Evolutionary conservation across 1,284 basidiomycete species (phyloP), one percentile per base, ranked within the genome.

Genomic region (Boletellus deceptivus): DNA sequence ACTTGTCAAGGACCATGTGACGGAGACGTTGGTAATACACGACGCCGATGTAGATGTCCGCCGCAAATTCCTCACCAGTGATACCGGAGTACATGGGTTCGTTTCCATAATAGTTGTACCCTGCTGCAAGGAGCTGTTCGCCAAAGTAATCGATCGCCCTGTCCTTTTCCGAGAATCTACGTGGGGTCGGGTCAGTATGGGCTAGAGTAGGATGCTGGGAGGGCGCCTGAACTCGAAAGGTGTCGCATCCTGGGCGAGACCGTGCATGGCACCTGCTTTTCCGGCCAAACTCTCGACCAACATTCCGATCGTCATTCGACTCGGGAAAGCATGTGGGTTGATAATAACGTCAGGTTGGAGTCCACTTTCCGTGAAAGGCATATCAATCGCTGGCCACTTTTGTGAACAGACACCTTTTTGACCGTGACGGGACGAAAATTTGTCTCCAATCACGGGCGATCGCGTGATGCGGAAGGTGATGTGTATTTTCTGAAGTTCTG

Each of bases 31-130:
- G 97, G 73, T 99, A 99, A 76, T 98, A 98, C 46, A 99, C 96
- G 41, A 98, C 87, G 20, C 97, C 97, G 55, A 99, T 83, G 73
- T 99, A 99, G 65, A 99, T 99, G 70, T 99, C 97, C 4, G 96
- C 95, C 17, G 91, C 87, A 70, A 99, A 98, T 75, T 99, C 97
- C 72, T 98, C 82, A 18, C 97, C 97, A 7, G 97, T 99, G 68
- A 99, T 97, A 35, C 97, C 97, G 55, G 95, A 98, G 72, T 99
- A 99, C 97, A 99, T 99, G 8, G 97, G 95, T 71, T 99, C 97
- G 74, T 98, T 98, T 33, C 97, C 97, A 67, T 98, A 91, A 72
- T 98, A 98, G 72, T 98, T 99, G 79, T 98, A 99, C 6, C 97
- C 97, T 8, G 97, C 87, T 20, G 91, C 89, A 39, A 85, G 76